Percentiles rank a stretch among this genome's conserved stretches.
Evolutionary conservation across 352 stramenopile species (phyloP).

Genomic region (Pythium chondricola): DNA sequence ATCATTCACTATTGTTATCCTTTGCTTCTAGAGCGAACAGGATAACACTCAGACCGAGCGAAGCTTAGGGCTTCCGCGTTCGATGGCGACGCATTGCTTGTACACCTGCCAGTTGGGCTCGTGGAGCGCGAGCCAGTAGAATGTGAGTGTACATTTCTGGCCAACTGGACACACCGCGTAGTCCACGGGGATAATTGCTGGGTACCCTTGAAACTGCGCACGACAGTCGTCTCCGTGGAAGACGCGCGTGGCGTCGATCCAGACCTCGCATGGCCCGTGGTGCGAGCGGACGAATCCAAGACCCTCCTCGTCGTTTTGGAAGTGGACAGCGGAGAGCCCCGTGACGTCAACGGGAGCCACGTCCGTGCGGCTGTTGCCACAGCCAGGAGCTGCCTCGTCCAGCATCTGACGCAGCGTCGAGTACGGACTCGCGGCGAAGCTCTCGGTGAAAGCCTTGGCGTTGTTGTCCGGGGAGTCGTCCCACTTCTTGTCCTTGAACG

Average conservation of each 20-base stretch:
- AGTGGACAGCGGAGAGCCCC: constrained; percentile 19
- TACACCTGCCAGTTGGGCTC: constrained; percentile 16
- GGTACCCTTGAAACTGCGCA: constrained; percentile 19
- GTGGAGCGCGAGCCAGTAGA: constrained; percentile 16
- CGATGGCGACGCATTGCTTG: constrained; percentile 8
- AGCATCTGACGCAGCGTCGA: constrained; percentile 20
- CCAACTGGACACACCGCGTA: constrained; percentile 17
- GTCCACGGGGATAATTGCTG: constrained; percentile 22
- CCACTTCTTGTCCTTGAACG: constrained; percentile 28
- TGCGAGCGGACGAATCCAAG: constrained; percentile 32
- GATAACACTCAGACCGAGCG: neutral
- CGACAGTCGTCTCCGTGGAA: constrained; percentile 31
- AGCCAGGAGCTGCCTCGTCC: constrained; percentile 18
- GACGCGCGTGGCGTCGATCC: constrained; percentile 27
- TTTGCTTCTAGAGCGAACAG: too few relatives aligned
- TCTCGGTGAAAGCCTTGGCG: constrained; percentile 17
- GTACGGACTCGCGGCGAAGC: constrained; percentile 14
- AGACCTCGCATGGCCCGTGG: constrained; percentile 32
- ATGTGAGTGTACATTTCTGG: constrained; percentile 8
- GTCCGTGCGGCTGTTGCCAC: constrained; percentile 26
- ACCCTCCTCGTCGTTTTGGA: constrained; percentile 28
- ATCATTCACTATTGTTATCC: too few relatives aligned
- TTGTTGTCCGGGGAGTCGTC: constrained; percentile 29
- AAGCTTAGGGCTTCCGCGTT: neutral
- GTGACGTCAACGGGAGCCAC: constrained; percentile 23